Evolutionary conservation across 176 grass and related monocot genomes (phyloP), one percentile per base, ranked within the genome.

Genomic region (Oryza glaberrima): DNA sequence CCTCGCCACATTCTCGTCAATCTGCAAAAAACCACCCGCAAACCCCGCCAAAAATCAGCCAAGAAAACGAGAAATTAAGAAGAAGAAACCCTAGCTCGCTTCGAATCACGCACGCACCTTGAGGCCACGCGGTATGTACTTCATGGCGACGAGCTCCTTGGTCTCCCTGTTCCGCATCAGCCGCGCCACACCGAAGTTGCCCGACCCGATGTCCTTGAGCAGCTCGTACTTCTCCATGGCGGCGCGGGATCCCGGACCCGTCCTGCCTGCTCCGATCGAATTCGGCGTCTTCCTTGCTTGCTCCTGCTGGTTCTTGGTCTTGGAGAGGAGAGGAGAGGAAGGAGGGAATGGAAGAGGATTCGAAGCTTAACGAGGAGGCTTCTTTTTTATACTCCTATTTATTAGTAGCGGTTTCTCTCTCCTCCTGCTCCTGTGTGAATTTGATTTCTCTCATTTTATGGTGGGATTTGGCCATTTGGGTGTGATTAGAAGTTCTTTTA

Each of bases 61-160:
- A 51, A 28, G 15, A 20, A 49, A 49, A 36, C 6, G 43, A 44
- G 43, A 44, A 44, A 44, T 7, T 35, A 69, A 44, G 5, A 56
- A 56, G 51, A 17, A 32, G 30, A 32, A 32, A 17, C 51, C 5
- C 15, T 16, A 7, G 16, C 51, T 56, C 16, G 51, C 16, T 7
- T 19, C 51, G 16, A 58, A 58, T n/a, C 54, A 20, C 76, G 17
- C 76, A 97, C 94, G 17, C 76, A 97, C 94, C 94, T 93, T 97
- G 63, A 88, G 89, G 25, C 94, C 94, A 32, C 94, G 79, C 3
- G 91, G 87, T 71, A 97, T 94, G 87, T 94, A 94, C 76, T 97
- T 97, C 89, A 94, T 94, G 82, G 91, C 94, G 72, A 97, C 94
- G 36, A 97, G 91, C 91, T 97, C 94, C 83, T 90, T 97, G 64